Base-by-base conservation (phyloP, 768 basidiomycete genomes). In the Strobilomyces dryophilus region DNA sequence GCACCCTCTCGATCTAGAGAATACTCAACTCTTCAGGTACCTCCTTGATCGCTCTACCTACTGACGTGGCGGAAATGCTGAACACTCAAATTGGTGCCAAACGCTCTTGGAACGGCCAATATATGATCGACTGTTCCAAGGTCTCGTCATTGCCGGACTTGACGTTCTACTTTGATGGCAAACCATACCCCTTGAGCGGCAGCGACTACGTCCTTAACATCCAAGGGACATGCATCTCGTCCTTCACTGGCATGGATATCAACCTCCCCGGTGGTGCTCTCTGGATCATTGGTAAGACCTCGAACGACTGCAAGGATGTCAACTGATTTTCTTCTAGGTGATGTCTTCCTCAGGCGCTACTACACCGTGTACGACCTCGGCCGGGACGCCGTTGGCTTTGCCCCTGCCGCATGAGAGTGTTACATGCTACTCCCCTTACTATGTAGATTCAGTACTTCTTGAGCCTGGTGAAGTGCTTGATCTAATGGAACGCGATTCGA, bases 11-110 rank as follows among this genome's bases (percentile, higher is more conserved):
- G 24, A n/a, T 2, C 11, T 43, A 36, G 47, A 41, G 15, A 12
- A 31, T 40, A 27, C 49, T 64, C 41, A 61, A 11, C 21, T 44
- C 27, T 1, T 47, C 8, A 85, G 93, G 94, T 50, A 98, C 97
- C 37, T 95, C 92, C 8, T 78, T 98, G 55, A 98, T 98, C 62
- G 95, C 88, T 45, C 76, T 95, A 46, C 95, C 95, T 47, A 84
- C 86, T 52, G 95, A 98, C 65, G 80, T 98, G 49, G 95, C 97
- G 48, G 97, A 99, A 77, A 92, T 99, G 92, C 76, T 99, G 63
- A 98, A 99, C 73, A 76, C 87, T 31, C 85, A 89, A 70, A 97
- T 99, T 49, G 97, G 97, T 54, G 95, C 95, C 14, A 89, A 81
- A 74, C 92, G 87, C 66, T 83, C 86, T 2, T 98, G 95, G 95